Base-by-base conservation (phyloP, 495 filamentous ascomycete genomes). In the Opeltia flavorubescens region DNA sequence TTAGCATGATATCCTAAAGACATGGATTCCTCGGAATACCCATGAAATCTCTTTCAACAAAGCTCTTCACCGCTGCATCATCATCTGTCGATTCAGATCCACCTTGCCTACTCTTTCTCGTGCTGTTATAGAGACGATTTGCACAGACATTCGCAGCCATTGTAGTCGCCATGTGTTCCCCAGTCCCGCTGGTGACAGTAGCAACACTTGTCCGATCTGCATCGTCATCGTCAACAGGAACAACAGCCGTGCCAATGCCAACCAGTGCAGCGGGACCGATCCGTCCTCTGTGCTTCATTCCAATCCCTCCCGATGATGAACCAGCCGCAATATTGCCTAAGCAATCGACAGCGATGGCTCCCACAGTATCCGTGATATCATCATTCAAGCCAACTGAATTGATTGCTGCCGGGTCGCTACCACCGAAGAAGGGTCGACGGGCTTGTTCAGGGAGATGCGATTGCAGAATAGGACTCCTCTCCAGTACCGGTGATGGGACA, bases 231-330 rank as follows among this genome's bases (percentile, higher is more conserved):
- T 82, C 74, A 12, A 69, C 62, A 0, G 88, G 88, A n/a, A 93
- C 72, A 9, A 95, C 81, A 44, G 82, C 77, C 13, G 88, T 88
- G 34, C 91, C 91, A 43, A 98, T 74, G 9, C 89, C 89, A 18
- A 95, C 83, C 11, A 98, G 69, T 5, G 91, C 91, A 20, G 91
- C 91, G 28, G 91, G 91, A 2, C 91, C 91, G 55, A 94, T 72
- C 35, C 91, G 79, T 21, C 91, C 91, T 39, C 76, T 73, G 63
- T 91, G 87, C 55, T 98, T 98, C 88, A 98, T 94, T 13, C 93
- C 93, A 52, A 96, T 96, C 5, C 91, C 91, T n/a, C 91, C 91
- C 39, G 91, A 98, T 5, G 91, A 96, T 2, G 93, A 94, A n/a
- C 84, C 91, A 7, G 89, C 91, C 4, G 91, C 93, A 58, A 98